Evolutionary conservation across 805 yeast genomes (phyloP).

Genomic region (Schwanniomyces pseudopolymorphus): DNA sequence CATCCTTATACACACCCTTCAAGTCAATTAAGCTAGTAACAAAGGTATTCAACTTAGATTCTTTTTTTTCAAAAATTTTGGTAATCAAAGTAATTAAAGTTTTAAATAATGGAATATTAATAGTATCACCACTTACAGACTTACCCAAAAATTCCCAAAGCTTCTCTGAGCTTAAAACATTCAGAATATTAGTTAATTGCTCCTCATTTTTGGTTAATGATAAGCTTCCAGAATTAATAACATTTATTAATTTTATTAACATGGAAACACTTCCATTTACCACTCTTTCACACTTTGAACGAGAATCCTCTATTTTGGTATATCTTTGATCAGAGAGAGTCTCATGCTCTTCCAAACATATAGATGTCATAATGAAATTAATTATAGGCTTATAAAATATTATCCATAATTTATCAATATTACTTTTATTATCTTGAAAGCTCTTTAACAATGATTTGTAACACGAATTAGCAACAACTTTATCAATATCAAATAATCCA

Average conservation of each 20-base stretch:
- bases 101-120: conserved; percentile 33
- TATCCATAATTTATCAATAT: conserved; percentile 58
- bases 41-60: conserved; percentile 14
- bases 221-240: conserved; percentile 16
- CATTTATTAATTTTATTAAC: conserved; percentile 33
- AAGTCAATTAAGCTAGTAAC: conserved; percentile 11
- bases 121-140: conserved; percentile 19
- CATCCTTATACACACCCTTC: conserved; percentile 32
- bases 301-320: conserved; percentile 63
- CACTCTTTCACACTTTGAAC: conserved; percentile 60
- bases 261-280: conserved; percentile 50
- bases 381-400: conserved; percentile 57
- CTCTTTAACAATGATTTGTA: conserved; percentile 46
- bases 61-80: conserved; percentile 15
- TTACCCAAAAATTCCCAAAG: conserved; percentile 34
- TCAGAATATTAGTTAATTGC: conserved; percentile 13
- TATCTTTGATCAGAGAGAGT: conserved; percentile 76
- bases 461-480: conserved; percentile 55
- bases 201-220: conserved; percentile 8
- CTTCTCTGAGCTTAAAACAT: conserved; percentile 23
- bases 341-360: conserved; percentile 57
- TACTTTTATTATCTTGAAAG: conserved; percentile 54
- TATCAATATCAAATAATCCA: conserved; percentile 71
- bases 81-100: conserved; percentile 22
- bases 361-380: conserved; percentile 50